These are phyloP conservation scores for Backusella parvicylindrica DNA, from an alignment of 192 early-diverging fungal genomes.

Conservation along the genomic window DNA sequence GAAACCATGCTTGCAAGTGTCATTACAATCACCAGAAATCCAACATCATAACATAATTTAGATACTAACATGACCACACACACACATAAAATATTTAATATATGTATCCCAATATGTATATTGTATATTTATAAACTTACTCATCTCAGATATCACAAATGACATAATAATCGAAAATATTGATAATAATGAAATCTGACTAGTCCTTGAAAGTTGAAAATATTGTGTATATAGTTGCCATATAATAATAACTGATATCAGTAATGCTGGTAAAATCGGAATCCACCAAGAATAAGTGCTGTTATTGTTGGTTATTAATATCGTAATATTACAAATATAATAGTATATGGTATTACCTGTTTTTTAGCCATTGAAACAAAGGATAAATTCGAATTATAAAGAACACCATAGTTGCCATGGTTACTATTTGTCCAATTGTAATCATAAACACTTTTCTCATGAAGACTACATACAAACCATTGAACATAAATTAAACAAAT, in stretches of 20 bases:
- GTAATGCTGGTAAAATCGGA: constrained; percentile 14
- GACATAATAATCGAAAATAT: constrained; percentile 19
- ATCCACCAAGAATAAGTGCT: constrained; percentile 19
- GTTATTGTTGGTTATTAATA: too few species aligned
- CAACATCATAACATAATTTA: constrained; percentile 21
- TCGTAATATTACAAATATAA: too few species aligned
- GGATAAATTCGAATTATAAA: constrained; percentile 1
- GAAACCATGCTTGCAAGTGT: constrained; percentile 10
- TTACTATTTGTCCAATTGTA: constrained; percentile 2
- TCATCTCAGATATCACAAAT: constrained; percentile 14
- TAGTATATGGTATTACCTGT: constrained; percentile 7
- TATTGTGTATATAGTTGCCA: constrained; percentile 26
- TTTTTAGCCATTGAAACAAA: constrained; percentile 19
- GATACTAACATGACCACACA: constrained; percentile 13
- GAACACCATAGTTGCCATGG: constrained; percentile 5
- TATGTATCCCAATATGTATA: neutral
- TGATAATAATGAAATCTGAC: neutral
- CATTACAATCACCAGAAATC: constrained; percentile 17
- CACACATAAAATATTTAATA: neutral
- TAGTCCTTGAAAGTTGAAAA: neutral
- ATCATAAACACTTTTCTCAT: constrained; percentile 9
- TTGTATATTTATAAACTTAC: constrained; percentile 1
- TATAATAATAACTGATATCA: neutral
- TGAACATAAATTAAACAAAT: neutral
- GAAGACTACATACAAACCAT: neutral